These are phyloP conservation scores for Cetraspora pellucida DNA, from an alignment of 192 early-diverging fungal species.

Conservation along the genomic window DNA sequence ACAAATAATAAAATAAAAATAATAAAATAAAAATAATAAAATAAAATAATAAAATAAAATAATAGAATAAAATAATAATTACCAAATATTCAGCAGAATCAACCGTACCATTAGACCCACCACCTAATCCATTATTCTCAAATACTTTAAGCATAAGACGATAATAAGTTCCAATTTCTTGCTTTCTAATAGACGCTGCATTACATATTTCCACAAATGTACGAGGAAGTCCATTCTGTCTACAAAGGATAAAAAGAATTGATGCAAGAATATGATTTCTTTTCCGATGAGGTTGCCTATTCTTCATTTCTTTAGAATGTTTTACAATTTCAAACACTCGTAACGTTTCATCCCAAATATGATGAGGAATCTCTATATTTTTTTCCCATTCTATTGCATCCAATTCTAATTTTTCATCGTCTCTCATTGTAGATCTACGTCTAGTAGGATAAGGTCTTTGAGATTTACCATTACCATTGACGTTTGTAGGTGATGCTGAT, in stretches of 20 bases:
- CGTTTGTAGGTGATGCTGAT: neutral
- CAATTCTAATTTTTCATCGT: slow-evolving; percentile 31
- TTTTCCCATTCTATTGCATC: slow-evolving; percentile 34
- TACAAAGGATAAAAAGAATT: slow-evolving; percentile 62
- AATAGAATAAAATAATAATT: slow-evolving; percentile 36
- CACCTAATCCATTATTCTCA: slow-evolving; percentile 40
- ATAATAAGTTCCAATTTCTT: slow-evolving; percentile 66
- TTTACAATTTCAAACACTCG: slow-evolving; percentile 61
- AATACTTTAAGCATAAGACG: slow-evolving; percentile 63
- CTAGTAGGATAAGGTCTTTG: slow-evolving; percentile 21
- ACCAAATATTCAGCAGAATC: slow-evolving; percentile 50
- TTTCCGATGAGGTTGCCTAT: slow-evolving; percentile 66
- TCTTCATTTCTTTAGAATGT: slow-evolving; percentile 62
- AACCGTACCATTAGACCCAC: slow-evolving; percentile 31
- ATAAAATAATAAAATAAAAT: neutral
- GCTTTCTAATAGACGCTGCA: slow-evolving; percentile 61
- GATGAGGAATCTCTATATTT: slow-evolving; percentile 30
- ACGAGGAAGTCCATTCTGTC: slow-evolving; percentile 57
- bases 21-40: neutral
- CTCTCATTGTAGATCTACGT: slow-evolving; percentile 28
- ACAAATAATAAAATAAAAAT: slow-evolving; percentile 2
- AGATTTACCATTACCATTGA: neutral
- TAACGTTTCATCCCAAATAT: slow-evolving; percentile 44
- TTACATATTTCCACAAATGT: slow-evolving; percentile 66
- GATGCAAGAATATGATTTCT: slow-evolving; percentile 64